phyloP scores from a whole-genome alignment of 768 basidiomycete species.

The Suillus plorans region DNA sequence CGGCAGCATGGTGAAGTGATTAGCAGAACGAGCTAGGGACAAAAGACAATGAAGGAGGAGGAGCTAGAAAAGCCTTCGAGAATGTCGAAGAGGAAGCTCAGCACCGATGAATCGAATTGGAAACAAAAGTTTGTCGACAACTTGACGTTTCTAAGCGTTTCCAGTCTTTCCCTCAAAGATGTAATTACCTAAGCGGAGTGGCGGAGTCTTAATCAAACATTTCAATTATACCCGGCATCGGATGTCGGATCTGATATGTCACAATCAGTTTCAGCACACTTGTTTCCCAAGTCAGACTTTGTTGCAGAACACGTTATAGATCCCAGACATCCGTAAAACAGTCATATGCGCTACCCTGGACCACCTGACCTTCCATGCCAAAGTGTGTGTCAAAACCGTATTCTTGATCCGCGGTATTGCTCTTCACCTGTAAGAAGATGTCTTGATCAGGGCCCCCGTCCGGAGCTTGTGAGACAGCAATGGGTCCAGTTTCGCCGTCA shows the following conservation, averaged over 20 bases:
- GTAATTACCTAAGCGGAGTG: constrained; percentile 28
- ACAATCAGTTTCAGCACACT: constrained; percentile 13
- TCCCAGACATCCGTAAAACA: constrained; percentile 15
- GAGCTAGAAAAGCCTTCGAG: constrained; percentile 24
- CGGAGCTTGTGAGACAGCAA: constrained; percentile 4
- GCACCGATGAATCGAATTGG: not conserved
- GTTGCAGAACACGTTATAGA: constrained; percentile 7
- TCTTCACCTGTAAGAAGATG: constrained; percentile 5
- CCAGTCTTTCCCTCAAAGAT: constrained; percentile 10
- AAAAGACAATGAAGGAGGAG: constrained; percentile 22
- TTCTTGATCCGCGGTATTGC: constrained; percentile 4
- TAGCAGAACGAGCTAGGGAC: constrained; percentile 10
- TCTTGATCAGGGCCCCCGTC: not conserved
- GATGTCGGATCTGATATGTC: constrained; percentile 29
- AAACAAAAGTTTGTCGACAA: constrained; percentile 3
- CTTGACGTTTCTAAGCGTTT: constrained; percentile 14
- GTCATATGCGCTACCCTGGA: not conserved
- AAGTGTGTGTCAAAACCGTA: constrained; percentile 1
- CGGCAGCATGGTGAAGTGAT: constrained; percentile 58
- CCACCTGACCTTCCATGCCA: constrained; percentile 1
- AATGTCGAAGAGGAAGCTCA: constrained; percentile 4
- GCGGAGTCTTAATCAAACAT: constrained; percentile 23
- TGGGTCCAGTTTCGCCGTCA: not conserved
- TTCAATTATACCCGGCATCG: constrained; percentile 10
- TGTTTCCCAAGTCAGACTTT: constrained; percentile 5